A percentile compares a stretch with the other conserved stretches of the same genome.
Evolutionary conservation across 1,139 yeast genomes (phyloP).

Genomic region (Pneumocystis carinii): DNA sequence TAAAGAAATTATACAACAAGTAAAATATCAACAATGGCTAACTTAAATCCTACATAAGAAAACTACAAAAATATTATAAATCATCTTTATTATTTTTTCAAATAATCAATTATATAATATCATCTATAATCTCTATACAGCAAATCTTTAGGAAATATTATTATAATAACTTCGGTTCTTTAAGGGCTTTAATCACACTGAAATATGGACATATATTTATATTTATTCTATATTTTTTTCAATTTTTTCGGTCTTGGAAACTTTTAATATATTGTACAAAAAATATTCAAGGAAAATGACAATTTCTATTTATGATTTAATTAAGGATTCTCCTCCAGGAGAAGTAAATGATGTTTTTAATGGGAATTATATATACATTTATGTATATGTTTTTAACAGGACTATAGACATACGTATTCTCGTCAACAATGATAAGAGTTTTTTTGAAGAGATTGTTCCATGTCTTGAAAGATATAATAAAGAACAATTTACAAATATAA

Average conservation of each 20-base stretch:
- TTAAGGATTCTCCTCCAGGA: constrained; percentile 6
- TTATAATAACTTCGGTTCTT: too few species aligned
- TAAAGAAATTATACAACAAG: neutral
- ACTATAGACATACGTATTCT: constrained; percentile 23
- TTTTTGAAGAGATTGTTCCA: constrained; percentile 20
- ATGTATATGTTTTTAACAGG: constrained; percentile 2
- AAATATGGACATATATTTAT: neutral
- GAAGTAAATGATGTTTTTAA: constrained; percentile 15
- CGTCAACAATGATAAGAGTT: constrained; percentile 23
- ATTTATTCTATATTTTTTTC: neutral
- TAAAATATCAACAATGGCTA: neutral
- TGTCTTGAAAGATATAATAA: constrained; percentile 34
- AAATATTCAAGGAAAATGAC: neutral
- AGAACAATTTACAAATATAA: constrained; percentile 29
- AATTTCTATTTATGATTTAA: neutral
- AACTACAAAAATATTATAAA: neutral
- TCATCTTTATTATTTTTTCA: neutral
- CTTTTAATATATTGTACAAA: neutral
- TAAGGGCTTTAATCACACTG: neutral
- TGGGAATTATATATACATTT: neutral
- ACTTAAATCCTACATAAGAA: neutral
- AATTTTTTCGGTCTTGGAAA: constrained; percentile 3
- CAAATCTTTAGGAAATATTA: too few species aligned
- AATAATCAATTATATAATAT: neutral
- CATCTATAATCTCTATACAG: neutral